Percentiles rank a stretch among this genome's conserved stretches.
Conservation (phyloP, 768 basidiomycete species). For the Cystobasidium ongulense region DNA sequence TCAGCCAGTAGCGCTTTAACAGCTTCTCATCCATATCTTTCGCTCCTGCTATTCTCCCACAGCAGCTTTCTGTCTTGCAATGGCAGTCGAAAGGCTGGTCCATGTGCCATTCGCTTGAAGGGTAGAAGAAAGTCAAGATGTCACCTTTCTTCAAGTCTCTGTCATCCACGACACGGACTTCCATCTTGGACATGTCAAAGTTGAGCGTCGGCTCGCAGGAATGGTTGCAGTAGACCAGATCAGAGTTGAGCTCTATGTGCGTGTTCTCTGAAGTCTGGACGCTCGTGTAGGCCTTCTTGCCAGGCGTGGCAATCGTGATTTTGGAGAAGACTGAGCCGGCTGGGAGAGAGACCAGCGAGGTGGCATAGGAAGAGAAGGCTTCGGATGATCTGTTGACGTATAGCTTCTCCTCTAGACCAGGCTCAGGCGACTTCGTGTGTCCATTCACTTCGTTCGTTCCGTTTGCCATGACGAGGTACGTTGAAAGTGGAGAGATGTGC, state of each 20-base stretch:
- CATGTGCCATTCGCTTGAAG: constrained; percentile 64
- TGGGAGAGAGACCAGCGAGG: not conserved
- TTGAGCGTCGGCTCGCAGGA: constrained; percentile 55
- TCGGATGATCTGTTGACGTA: not conserved
- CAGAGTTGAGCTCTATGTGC: constrained; percentile 56
- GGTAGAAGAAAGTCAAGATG: constrained; percentile 58
- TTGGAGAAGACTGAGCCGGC: not conserved
- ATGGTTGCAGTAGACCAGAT: constrained; percentile 55
- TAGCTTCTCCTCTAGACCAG: not conserved
- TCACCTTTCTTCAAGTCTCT: not conserved
- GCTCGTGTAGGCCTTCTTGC: not conserved
- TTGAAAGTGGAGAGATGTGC: no score
- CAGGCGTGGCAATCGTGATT: not conserved
- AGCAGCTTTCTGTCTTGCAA: constrained; percentile 47
- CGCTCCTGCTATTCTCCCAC: constrained; percentile 34
- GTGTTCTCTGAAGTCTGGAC: not conserved
- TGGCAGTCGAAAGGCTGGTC: constrained; percentile 56
- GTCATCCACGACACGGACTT: not conserved
- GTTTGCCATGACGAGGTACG: not conserved
- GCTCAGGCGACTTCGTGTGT: not conserved
- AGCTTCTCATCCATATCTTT: constrained; percentile 30
- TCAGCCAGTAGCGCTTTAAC: constrained; percentile 29
- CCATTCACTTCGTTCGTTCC: not conserved
- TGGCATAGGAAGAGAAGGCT: not conserved
- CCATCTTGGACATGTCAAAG: constrained; percentile 49